Evolutionary conservation across 2,329 filamentous ascomycete species (phyloP), one percentile per base, ranked within the genome.

Genomic region (Trichoderma sp.): DNA sequence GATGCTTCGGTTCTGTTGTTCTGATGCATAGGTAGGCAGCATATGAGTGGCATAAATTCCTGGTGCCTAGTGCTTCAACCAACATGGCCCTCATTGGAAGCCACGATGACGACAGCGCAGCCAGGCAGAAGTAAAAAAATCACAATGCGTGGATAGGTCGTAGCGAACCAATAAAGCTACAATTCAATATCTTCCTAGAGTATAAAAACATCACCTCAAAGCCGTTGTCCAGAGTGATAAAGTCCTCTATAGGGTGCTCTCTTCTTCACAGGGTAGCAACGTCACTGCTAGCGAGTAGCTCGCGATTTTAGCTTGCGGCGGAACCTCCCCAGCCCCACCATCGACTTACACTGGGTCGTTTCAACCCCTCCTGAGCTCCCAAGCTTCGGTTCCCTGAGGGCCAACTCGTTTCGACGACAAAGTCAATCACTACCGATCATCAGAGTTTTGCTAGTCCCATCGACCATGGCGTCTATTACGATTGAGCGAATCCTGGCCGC

Each of bases 401-500:
- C 63, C 51, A 46, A 28, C n/a, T 51, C 30, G n/a, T 26, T 28
- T 49, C 39, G 28, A 16, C 63, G 39, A 66, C 24, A 34, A 26
- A 55, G 37, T 24, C 28, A 14, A 5, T 37, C 28, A 8, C 6
- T 26, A 18, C 30, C 30, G n/a, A 16, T n/a, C 13, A 30, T 26
- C 46, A n/a, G 26, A 52, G 43, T 26, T 28, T 11, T 13, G 64
- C 28, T 24, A 58, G 64, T 16, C 54, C 37, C n/a, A 10, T 43
- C 1, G 5, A 51, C 21, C 46, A 81, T 81, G 79, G 74, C 79
- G 18, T 86, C 87, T 68, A 85, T 90, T 75, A 81, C 82, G 56
- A 81, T 89, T 74, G 83, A 88, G 70, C 86, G 86, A 79, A 95
- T 97, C 75, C 91, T 96, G 80, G 96, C 94, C 56, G 91, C 96